Conservation (phyloP, 2,329 filamentous ascomycete species). For the Diaporthe capsici region DNA sequence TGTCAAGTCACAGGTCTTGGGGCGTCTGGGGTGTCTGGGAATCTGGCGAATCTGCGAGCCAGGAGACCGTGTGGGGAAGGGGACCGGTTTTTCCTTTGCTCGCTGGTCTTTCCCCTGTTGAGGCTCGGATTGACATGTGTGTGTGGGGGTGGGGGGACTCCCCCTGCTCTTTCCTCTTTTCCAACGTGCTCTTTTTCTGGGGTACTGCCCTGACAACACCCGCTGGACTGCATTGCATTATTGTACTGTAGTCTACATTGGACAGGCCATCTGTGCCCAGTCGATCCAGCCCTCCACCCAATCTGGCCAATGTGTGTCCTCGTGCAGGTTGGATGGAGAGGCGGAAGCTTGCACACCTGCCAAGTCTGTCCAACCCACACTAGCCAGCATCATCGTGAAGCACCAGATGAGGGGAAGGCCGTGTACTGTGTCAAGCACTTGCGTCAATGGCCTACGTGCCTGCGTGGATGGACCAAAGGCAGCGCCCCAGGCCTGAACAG, state of each 20-base stretch:
- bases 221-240: neutral
- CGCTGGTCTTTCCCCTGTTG: constrained; percentile 22
- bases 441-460: neutral
- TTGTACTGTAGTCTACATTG: neutral
- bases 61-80: constrained; percentile 2
- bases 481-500: neutral
- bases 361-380: neutral
- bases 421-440: constrained; percentile 19
- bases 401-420: neutral
- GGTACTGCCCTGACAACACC: constrained; percentile 27
- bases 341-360: constrained; percentile 9
- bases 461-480: neutral
- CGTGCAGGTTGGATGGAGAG: neutral
- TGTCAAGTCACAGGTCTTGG: neutral
- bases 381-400: constrained; percentile 29
- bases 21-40: neutral
- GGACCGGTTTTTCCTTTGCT: neutral
- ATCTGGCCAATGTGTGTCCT: neutral
- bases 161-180: neutral
- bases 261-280: neutral
- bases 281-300: neutral
- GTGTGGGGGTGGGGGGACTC: neutral
- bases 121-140: constrained; percentile 15
- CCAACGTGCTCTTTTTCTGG: neutral
- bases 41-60: neutral